These are phyloP conservation scores for Scheffersomyces spartinae DNA, from an alignment of 805 yeast genomes.

Conservation along the genomic window DNA sequence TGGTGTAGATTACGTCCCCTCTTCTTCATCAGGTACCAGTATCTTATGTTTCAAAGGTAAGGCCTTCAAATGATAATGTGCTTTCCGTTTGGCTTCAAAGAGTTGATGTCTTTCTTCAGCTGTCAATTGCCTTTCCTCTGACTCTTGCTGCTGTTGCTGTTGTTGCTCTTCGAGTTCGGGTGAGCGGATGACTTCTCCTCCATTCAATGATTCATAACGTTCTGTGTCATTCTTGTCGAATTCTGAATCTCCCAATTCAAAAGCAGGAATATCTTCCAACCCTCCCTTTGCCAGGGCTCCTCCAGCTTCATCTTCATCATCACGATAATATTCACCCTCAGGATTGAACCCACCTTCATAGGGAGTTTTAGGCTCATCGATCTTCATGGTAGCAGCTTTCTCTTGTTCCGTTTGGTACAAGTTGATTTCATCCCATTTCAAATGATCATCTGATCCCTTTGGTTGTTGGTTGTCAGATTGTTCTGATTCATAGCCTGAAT, in stretches of 20 bases:
- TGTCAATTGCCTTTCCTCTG: constrained; percentile 23
- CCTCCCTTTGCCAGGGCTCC: constrained; percentile 12
- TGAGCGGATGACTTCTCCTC: constrained; percentile 27
- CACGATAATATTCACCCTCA: constrained; percentile 67
- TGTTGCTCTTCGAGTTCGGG: constrained; percentile 14
- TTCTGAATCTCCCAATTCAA: constrained; percentile 49
- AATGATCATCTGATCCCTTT: constrained; percentile 18
- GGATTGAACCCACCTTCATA: constrained; percentile 85
- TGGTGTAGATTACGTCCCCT: no score
- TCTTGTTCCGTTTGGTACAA: constrained; percentile 63
- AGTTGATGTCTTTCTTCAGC: constrained; percentile 52
- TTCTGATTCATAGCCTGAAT: constrained; percentile 1
- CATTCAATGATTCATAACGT: constrained; percentile 21
- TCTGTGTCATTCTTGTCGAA: constrained; percentile 18
- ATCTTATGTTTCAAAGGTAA: constrained; percentile 29
- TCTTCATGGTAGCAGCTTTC: constrained; percentile 62
- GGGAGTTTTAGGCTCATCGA: constrained; percentile 94
- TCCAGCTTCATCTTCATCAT: constrained; percentile 51
- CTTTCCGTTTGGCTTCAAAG: constrained; percentile 71
- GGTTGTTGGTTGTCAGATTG: neutral
- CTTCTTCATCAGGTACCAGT: constrained; percentile 15
- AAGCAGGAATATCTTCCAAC: constrained; percentile 32
- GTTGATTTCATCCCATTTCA: constrained; percentile 82
- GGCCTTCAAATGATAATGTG: constrained; percentile 60
- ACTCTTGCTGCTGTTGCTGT: constrained; percentile 27